Base-by-base conservation (phyloP, 1,284 basidiomycete genomes). In the Apiotrichum veenhuisii region DNA sequence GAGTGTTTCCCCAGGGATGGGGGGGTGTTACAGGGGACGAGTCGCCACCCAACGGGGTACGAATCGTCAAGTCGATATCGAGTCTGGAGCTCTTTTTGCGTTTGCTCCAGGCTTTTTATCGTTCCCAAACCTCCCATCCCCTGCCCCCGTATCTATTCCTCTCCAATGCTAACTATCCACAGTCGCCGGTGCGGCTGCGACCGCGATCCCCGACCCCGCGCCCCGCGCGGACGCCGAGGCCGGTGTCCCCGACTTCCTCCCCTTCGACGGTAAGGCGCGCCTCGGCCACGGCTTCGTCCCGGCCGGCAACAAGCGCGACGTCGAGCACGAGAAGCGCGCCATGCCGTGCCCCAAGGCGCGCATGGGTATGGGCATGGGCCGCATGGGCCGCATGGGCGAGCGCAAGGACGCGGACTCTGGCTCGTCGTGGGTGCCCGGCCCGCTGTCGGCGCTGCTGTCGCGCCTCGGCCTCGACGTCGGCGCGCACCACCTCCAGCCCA, bases 301-400 rank as follows among this genome's bases (percentile, higher is more conserved):
- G 23, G 12, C 18, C 15, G 36, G 43, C 36, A 43, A 51, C 17
- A 41, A 46, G 27, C 40, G 22, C 8, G 33, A 47, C 11, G 20
- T 34, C n/a, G 42, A 33, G 43, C 23, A 23, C 12, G 7, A 30
- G 11, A 30, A 41, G 37, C 50, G 38, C 46, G 50, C 30, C 50
- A 50, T 36, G 47, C 51, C 46, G 14, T 42, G 51, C 56, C 46
- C n/a, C n/a, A n/a, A n/a, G n/a, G n/a, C 42, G 33, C 26, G 33
- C 30, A 38, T 27, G 30, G 34, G n/a, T 3, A 18, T 18, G 11
- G 37, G 17, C 2, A n/a, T n/a, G 17, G 37, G 17, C 37, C 17
- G 17, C 17, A n/a, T n/a, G 18, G n/a, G 8, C 8, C 34, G 33
- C 26, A 41, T 41, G 26, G 12, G 11, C 7, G 49, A 26, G 27